Conservation (phyloP, 2,329 filamentous ascomycete species). For the Talaromyces sp. region DNA sequence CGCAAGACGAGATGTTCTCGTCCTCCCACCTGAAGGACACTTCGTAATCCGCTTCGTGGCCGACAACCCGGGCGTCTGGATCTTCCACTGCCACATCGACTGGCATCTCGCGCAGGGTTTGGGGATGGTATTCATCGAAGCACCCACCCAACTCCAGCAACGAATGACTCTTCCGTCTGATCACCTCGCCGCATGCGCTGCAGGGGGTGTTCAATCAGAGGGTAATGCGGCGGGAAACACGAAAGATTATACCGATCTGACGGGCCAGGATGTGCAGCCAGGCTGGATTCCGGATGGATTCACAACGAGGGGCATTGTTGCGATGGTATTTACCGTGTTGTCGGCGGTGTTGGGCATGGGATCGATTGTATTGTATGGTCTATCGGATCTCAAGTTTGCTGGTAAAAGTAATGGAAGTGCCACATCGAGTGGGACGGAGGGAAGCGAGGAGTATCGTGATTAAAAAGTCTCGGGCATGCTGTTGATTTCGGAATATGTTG, state of each 20-base stretch:
- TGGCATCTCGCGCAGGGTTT: constrained; percentile 73
- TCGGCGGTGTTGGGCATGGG: constrained; percentile 66
- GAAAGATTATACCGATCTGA: constrained; percentile 60
- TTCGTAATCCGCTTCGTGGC: constrained; percentile 58
- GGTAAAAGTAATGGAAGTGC: background rate
- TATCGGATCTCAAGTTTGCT: constrained; percentile 38
- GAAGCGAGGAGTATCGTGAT: constrained; percentile 3
- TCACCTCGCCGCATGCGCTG: constrained; percentile 20
- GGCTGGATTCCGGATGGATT: constrained; percentile 65
- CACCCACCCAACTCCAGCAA: constrained; percentile 61
- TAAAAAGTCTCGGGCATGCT: background rate
- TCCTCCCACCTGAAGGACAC: constrained; percentile 65
- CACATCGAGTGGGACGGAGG: background rate
- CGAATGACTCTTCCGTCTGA: constrained; percentile 54
- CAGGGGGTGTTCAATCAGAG: constrained; percentile 48
- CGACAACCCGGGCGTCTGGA: constrained; percentile 57
- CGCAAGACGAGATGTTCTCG: constrained; percentile 67
- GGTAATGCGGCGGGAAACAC: constrained; percentile 76
- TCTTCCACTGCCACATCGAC: constrained; percentile 79
- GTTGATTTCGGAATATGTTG: background rate
- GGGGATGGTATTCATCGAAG: constrained; percentile 63
- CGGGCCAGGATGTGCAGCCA: constrained; percentile 57
- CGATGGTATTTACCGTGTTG: constrained; percentile 69
- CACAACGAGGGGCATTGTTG: constrained; percentile 66
- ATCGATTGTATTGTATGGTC: constrained; percentile 50